Evolutionary conservation across 768 basidiomycete species (phyloP).

Genomic region (Tephrocybe sp.): DNA sequence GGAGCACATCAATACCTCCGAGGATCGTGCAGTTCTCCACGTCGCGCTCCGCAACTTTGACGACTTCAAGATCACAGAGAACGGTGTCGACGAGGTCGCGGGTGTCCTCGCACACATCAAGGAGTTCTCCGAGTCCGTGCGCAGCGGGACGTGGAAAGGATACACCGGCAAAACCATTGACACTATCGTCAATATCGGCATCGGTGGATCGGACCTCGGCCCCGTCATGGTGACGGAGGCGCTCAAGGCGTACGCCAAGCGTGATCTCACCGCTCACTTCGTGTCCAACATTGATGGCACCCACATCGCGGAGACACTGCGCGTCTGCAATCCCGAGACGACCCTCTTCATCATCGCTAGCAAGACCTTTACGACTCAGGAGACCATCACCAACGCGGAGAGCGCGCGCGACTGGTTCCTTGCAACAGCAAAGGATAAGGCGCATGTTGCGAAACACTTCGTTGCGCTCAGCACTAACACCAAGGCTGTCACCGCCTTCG

Average conservation of each 20-base stretch:
- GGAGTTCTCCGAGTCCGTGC: conserved; percentile 80
- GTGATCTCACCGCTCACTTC: conserved; percentile 84
- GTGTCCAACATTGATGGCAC: conserved; percentile 99
- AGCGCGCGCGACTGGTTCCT: conserved; percentile 96
- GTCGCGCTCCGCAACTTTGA: conserved; percentile 83
- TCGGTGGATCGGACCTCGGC: conserved; percentile 96
- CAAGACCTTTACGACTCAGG: conserved; percentile 99
- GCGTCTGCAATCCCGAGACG: conserved; percentile 81
- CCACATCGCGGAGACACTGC: conserved; percentile 88
- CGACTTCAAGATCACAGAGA: conserved; percentile 79
- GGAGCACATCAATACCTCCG: conserved; percentile 97
- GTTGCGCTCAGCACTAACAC: conserved; percentile 98
- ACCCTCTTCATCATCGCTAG: conserved; percentile 98
- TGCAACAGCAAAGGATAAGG: conserved; percentile 73
- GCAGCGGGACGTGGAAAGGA: conserved; percentile 91
- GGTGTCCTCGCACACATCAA: conserved; percentile 90
- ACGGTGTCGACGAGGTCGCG: conserved; percentile 79
- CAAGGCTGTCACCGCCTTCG: conserved; percentile 88
- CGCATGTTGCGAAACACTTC: conserved; percentile 97
- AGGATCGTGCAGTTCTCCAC: conserved; percentile 96
- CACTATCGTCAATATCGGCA: conserved; percentile 97
- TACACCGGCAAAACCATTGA: conserved; percentile 96
- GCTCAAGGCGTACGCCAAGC: conserved; percentile 88
- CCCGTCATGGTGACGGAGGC: conserved; percentile 99
- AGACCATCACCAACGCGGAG: conserved; percentile 98